Evolutionary conservation across 331 rosid species (phyloP), one percentile per base, ranked within the genome.

Genomic region (Saraca asoca): DNA sequence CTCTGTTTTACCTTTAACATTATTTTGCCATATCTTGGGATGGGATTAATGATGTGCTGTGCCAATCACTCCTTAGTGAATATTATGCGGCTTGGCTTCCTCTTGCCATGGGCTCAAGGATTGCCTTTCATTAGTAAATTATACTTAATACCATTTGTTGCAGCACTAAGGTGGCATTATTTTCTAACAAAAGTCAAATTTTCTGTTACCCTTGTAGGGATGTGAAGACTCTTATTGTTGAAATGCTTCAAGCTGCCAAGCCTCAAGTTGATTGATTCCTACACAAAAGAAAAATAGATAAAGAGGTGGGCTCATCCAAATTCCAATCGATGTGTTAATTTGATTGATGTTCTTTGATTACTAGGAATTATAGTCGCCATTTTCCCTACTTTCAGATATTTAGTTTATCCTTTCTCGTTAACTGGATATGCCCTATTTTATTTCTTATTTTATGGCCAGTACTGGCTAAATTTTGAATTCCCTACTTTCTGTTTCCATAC

Each of bases 141-240:
- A 4, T 16, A n/a, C 41, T 33, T 18, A 48, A 34, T 50, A 54
- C 6, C 38, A 9, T 54, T 63, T 72, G 35, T 46, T 68, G 65
- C 51, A 54, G 50, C 54, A 44, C 52, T 51, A 20, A 48, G 33
- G 46, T 46, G 50, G 45, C 37, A 9, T 64, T 64, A 33, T 24
- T 43, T 33, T 20, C 9, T 44, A 46, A 18, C 51, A 29, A 8
- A 15, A 39, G 39, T 7, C 49, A 38, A 68, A 7, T 48, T 51
- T 35, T 45, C 7, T 35, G 34, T 58, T 55, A 54, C 45, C 39
- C 58, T 77, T 62, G 19, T 64, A 93, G 97, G 88, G 96, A 86
- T 57, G 91, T 93, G 61, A 93, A 93, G 91, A 93, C 86, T 65
- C 90, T 93, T 31, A 81, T 93, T 70, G 91, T 93, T 67, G 98